phyloP scores from a whole-genome alignment of 2,329 filamentous ascomycete species.

The Hymenoscyphus infarciens region DNA sequence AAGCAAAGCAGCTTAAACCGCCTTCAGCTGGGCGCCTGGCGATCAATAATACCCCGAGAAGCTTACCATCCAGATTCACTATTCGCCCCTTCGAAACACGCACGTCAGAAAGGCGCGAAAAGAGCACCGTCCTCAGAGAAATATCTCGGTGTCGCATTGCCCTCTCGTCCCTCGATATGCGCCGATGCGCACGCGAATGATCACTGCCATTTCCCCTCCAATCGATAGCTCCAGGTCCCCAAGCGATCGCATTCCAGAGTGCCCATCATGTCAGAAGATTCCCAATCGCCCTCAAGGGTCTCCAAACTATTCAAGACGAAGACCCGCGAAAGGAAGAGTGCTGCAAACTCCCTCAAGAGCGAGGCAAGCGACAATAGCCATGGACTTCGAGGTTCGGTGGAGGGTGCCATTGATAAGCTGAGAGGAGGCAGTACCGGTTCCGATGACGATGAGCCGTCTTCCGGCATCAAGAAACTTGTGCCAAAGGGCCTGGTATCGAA shows the following conservation, averaged over 20 bases:
- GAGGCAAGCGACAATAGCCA: constrained; percentile 21
- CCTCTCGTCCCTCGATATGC: neutral
- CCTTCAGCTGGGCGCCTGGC: neutral
- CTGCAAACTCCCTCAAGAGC: constrained; percentile 30
- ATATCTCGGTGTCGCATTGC: neutral
- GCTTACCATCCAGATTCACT: neutral
- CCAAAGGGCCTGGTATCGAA: constrained; percentile 46
- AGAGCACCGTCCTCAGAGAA: neutral
- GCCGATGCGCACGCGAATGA: neutral
- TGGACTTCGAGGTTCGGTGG: constrained; percentile 25
- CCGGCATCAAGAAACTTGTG: constrained; percentile 49
- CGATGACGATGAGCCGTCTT: constrained; percentile 28
- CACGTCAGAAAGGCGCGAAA: neutral
- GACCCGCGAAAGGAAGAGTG: constrained; percentile 22
- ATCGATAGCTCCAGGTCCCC: neutral
- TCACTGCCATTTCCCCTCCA: neutral
- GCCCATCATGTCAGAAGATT: constrained; percentile 33
- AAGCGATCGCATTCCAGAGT: neutral
- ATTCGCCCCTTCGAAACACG: neutral
- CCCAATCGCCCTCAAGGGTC: constrained; percentile 25
- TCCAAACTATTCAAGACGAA: constrained; percentile 29
- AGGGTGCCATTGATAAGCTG: constrained; percentile 28
- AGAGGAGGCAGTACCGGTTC: constrained; percentile 18
- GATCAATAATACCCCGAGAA: neutral
- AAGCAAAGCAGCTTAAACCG: neutral